A percentile compares a stretch with the other conserved stretches of the same genome.
These are phyloP conservation scores for Panicum hallii DNA, from an alignment of 202 grass and related monocot genomes.

Conservation along the genomic window DNA sequence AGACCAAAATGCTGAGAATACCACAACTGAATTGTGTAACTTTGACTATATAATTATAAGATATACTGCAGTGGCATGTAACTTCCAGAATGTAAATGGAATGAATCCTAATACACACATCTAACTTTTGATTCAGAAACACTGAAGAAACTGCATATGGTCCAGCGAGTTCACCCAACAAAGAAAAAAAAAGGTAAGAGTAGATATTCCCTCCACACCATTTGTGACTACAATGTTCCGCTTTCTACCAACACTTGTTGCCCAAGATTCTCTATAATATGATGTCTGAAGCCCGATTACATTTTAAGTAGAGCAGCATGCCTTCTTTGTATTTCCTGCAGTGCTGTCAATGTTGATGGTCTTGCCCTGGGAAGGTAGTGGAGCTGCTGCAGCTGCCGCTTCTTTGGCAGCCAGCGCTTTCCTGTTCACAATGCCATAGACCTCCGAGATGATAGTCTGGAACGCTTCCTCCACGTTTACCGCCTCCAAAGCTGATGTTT, in stretches of 20 bases:
- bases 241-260: conserved; percentile 20
- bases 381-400: conserved; percentile 51
- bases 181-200: conserved; percentile 22
- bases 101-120: conserved; percentile 46
- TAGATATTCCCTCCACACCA: conserved; percentile 16
- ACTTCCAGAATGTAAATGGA: conserved; percentile 42
- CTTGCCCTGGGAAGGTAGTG: conserved; percentile 56
- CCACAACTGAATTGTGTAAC: conserved; percentile 11
- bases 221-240: conserved; percentile 34
- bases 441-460: conserved; percentile 72
- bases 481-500: conserved; percentile 79
- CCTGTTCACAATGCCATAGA: conserved; percentile 76
- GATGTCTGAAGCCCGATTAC: neutral
- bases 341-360: conserved; percentile 65
- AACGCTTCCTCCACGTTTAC: conserved; percentile 80
- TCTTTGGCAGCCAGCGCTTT: conserved; percentile 70
- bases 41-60: conserved; percentile 25
- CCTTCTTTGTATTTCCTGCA: conserved; percentile 48
- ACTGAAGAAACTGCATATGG: conserved; percentile 41
- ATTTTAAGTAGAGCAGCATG: conserved; percentile 72
- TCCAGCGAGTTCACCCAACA: conserved; percentile 17
- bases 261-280: conserved; percentile 49
- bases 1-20: neutral
- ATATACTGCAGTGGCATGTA: conserved; percentile 45
- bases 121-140: conserved; percentile 50